Base-by-base conservation (phyloP, 1,284 basidiomycete species). In the Cerioporus squamosus region DNA sequence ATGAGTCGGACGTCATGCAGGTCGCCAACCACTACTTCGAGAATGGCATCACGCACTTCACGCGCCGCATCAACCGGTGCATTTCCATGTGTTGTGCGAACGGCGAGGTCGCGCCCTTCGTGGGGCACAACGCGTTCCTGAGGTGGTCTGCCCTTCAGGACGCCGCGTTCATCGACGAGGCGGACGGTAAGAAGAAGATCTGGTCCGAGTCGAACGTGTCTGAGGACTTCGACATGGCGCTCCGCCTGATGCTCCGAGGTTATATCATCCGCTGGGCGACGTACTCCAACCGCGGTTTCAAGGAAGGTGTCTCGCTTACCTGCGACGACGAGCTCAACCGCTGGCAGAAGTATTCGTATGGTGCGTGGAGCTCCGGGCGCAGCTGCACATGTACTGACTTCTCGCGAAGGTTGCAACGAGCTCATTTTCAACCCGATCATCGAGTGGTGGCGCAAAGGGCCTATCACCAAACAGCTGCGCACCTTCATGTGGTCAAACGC, bases 281-380 rank as follows among this genome's bases (percentile, higher is more conserved):
- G 0, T 95, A 95, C 70, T 87, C 85, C 0, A 82, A 90, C 39
- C 85, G 90, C 40, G 89, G 83, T 0, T 95, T 94, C 78, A 88
- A 91, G 73, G 93, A 95, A 68, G 93, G 93, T 63, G 93, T 95
- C n/a, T 91, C 88, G 0, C 77, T 95, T 17, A 90, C 88, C 0
- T 84, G 85, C 60, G 90, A 92, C 48, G 91, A 93, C 67, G 90
- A 91, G 68, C 74, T 91, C 4, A 93, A 93, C 65, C 75, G 93
- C 3, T 95, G 93, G 93, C 90, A 94, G 63, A 95, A 95, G 70
- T 95, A 94, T 68, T 81, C 90, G 0, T 94, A 90, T 70, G 91
- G 92, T 90, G n/a, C n/a, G n/a, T n/a, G n/a, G 1, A 15, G n/a
- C n/a, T 66, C 57, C 5, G 6, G 1, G 20, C 5, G 8, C 15